Conservation (phyloP, 176 grass and related monocot species). For the Carex littledalei region DNA sequence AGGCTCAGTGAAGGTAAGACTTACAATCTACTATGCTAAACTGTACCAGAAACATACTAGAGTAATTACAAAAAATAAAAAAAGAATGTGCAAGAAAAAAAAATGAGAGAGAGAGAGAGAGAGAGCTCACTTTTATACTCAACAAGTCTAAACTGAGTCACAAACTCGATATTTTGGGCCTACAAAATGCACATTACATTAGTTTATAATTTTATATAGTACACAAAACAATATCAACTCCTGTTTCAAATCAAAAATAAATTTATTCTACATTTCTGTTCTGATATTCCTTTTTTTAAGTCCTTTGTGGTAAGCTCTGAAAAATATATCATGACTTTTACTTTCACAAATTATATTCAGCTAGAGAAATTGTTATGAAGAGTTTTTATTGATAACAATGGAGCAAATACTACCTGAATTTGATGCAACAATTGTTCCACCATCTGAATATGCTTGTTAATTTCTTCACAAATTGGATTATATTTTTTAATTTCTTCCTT, state of each 20-base stretch:
- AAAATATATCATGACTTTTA: background rate
- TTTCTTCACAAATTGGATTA: conserved; percentile 45
- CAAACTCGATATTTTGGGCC: conserved; percentile 21
- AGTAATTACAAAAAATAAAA: background rate
- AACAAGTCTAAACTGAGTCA: conserved; percentile 2
- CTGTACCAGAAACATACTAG: background rate
- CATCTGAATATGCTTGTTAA: conserved; percentile 33
- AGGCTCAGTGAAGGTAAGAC: background rate
- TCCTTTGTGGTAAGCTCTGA: background rate
- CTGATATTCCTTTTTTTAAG: background rate
- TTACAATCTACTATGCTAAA: background rate
- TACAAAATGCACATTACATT: conserved; percentile 7
- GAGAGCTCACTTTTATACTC: conserved; percentile 21
- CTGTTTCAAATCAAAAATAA: background rate
- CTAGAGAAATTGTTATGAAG: background rate
- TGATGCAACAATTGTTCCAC: conserved; percentile 34
- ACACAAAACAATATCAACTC: background rate
- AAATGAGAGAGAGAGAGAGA: background rate
- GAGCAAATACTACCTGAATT: conserved; percentile 27
- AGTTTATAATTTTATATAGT: conserved; percentile 10
- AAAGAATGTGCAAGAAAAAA: background rate
- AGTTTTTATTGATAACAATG: background rate
- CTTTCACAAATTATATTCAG: background rate
- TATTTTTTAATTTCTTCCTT: conserved; percentile 42
- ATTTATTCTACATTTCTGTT: background rate